Evolutionary conservation across 2,329 filamentous ascomycete genomes (phyloP).

Genomic region (Curvularia sp.): DNA sequence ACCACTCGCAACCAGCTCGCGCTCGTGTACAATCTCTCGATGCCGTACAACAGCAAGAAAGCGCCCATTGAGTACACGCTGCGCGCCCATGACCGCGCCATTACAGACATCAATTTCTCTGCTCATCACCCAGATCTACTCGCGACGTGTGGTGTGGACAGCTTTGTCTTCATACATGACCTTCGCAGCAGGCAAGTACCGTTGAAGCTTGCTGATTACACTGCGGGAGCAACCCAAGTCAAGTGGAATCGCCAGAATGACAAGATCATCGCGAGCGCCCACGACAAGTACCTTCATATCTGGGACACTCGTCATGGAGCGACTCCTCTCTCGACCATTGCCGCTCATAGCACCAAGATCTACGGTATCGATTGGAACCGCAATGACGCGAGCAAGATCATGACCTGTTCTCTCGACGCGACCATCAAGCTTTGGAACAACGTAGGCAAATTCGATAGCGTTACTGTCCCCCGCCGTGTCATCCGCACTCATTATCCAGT

Average conservation of each 20-base stretch:
- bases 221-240: slow-evolving; percentile 90
- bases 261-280: slow-evolving; percentile 88
- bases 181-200: slow-evolving; percentile 62
- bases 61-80: slow-evolving; percentile 89
- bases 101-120: slow-evolving; percentile 96
- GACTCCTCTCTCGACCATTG: slow-evolving; percentile 80
- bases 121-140: slow-evolving; percentile 89
- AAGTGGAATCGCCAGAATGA: slow-evolving; percentile 91
- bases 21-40: slow-evolving; percentile 85
- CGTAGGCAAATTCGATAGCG: slow-evolving; percentile 60
- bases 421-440: slow-evolving; percentile 96
- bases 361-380: slow-evolving; percentile 96
- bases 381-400: slow-evolving; percentile 72
- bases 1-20: slow-evolving; percentile 95
- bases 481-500: slow-evolving; percentile 86
- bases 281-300: slow-evolving; percentile 85
- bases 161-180: slow-evolving; percentile 93
- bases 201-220: slow-evolving; percentile 80
- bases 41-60: slow-evolving; percentile 62
- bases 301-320: slow-evolving; percentile 88
- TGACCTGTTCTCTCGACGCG: slow-evolving; percentile 89
- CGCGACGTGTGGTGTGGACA: slow-evolving; percentile 90
- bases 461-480: slow-evolving; percentile 59
- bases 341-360: slow-evolving; percentile 89
- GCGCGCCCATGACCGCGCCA: slow-evolving; percentile 84